Conservation (phyloP, 768 basidiomycete genomes). For the Boletus eberwhitei region DNA sequence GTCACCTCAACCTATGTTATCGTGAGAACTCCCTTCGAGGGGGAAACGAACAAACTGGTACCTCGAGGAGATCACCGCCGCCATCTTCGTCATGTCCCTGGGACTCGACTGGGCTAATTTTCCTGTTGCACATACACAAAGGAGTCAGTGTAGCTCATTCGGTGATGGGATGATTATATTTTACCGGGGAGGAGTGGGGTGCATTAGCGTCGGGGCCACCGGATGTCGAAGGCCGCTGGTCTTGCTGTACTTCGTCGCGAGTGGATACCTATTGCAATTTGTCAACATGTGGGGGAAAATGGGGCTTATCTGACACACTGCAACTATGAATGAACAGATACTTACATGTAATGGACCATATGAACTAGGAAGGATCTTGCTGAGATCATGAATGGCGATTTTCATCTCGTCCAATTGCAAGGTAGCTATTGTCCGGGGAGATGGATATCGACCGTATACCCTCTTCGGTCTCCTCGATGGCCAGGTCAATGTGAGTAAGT, state of each 20-base stretch:
- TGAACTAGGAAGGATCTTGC: not conserved
- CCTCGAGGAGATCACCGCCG: not conserved
- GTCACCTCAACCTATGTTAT: not conserved
- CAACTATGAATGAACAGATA: not conserved
- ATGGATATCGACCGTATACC: not conserved
- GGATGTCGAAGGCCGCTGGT: not conserved
- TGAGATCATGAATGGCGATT: not conserved
- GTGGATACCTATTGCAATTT: not conserved
- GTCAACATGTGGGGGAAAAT: no score
- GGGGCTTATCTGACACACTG: not conserved
- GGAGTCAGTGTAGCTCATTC: not conserved
- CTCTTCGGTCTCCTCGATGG: not conserved
- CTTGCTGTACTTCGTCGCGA: not conserved
- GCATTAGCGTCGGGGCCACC: not conserved
- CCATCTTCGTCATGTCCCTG: no score
- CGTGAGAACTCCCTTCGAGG: not conserved
- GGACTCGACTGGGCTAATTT: no score
- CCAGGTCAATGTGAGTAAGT: not conserved
- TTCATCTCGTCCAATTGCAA: not conserved
- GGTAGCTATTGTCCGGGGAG: not conserved
- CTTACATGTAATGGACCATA: not conserved
- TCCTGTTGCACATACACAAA: not conserved
- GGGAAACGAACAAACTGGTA: not conserved
- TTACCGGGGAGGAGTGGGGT: accelerated
- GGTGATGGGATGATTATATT: not conserved